Evolutionary conservation across 441 rosid genomes (phyloP).

Genomic region (Mallotus japonicus): DNA sequence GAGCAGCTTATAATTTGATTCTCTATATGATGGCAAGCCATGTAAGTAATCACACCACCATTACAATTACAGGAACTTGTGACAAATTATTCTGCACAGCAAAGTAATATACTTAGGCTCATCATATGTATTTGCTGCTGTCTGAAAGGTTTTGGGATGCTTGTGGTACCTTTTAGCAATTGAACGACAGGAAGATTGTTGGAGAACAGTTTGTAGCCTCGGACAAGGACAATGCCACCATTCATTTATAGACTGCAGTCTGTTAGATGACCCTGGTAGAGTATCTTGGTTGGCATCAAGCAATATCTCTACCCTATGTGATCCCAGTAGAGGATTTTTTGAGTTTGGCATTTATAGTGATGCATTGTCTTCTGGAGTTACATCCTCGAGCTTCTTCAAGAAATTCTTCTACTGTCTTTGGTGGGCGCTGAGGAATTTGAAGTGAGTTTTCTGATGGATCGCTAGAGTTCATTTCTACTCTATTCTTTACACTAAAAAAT

Average conservation of each 20-base stretch:
- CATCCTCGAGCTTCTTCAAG: constrained; percentile 12
- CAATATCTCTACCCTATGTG: constrained; percentile 13
- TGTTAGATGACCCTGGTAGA: constrained; percentile 10
- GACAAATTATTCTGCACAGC: background rate
- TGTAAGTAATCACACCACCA: constrained; percentile 30
- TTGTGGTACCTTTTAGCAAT: constrained; percentile 58
- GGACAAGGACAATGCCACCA: constrained; percentile 14
- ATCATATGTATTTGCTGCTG: background rate
- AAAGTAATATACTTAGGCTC: background rate
- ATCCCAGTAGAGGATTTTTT: constrained; percentile 15
- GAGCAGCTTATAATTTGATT: constrained; percentile 62
- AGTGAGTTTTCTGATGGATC: constrained; percentile 7
- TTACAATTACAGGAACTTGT: background rate
- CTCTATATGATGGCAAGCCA: constrained; percentile 64
- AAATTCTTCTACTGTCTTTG: constrained; percentile 27
- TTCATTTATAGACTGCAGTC: constrained; percentile 22
- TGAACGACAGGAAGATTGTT: constrained; percentile 50
- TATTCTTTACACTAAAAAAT: background rate
- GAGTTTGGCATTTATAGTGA: constrained; percentile 26
- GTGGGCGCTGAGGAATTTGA: constrained; percentile 28
- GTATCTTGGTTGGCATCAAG: constrained; percentile 15
- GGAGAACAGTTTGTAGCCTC: constrained; percentile 33
- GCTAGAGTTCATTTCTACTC: constrained; percentile 6
- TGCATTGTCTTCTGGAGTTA: constrained; percentile 18
- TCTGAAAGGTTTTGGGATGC: constrained; percentile 51